phyloP scores from a whole-genome alignment of 805 yeast species.

The Wickerhamomyces chambardii region DNA sequence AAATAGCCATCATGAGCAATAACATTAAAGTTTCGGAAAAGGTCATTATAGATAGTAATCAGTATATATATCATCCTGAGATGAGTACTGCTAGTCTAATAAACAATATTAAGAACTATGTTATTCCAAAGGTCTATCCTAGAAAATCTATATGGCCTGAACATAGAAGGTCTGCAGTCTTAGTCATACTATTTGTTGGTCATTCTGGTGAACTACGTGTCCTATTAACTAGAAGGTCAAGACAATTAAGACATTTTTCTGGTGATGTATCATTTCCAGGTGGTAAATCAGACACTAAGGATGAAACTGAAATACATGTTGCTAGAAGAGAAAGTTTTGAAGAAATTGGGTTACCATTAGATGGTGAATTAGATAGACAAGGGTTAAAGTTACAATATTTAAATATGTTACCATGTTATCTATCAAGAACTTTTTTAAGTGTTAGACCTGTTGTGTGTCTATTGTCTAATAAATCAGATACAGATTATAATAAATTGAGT shows the following conservation, averaged over 20 bases:
- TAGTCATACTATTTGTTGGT: slow-evolving; percentile 67
- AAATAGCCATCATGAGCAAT: no score
- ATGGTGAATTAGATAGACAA: slow-evolving; percentile 29
- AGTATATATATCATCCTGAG: no score
- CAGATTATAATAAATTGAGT: slow-evolving; percentile 14
- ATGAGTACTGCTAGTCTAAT: slow-evolving; percentile 6
- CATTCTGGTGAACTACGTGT: slow-evolving; percentile 69
- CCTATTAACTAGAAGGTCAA: slow-evolving; percentile 69
- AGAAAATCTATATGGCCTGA: slow-evolving; percentile 62
- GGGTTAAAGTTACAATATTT: slow-evolving; percentile 57
- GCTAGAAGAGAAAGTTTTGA: slow-evolving; percentile 82
- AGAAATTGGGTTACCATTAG: slow-evolving; percentile 68
- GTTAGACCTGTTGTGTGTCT: slow-evolving; percentile 78
- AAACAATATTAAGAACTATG: slow-evolving; percentile 10
- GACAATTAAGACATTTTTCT: slow-evolving; percentile 61
- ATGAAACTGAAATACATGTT: slow-evolving; percentile 60
- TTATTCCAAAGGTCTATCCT: slow-evolving; percentile 12
- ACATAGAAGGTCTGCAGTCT: slow-evolving; percentile 68
- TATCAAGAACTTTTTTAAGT: slow-evolving; percentile 74
- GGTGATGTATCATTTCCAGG: slow-evolving; percentile 95
- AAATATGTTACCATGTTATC: slow-evolving; percentile 62
- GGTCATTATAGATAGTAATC: no score
- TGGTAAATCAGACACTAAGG: slow-evolving; percentile 71
- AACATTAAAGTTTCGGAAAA: no score
- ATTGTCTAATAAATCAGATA: slow-evolving; percentile 26